Percentiles rank a stretch among this genome's conserved stretches.
phyloP scores from a whole-genome alignment of 2,329 filamentous ascomycete species.

The Penicillium sp. region DNA sequence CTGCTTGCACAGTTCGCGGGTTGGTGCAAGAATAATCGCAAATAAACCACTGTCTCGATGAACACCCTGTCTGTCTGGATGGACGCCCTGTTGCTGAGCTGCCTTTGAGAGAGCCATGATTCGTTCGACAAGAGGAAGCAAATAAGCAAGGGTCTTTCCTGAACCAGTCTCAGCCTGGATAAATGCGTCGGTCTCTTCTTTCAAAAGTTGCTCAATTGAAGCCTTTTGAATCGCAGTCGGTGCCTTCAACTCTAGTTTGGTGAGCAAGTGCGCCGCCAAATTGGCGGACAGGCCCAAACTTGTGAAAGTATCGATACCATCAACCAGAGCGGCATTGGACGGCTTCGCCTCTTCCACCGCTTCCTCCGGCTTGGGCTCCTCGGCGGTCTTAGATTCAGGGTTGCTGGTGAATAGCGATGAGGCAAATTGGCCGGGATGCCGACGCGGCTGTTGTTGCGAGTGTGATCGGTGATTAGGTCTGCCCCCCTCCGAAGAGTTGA shows the following conservation, averaged over 20 bases:
- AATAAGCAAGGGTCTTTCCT: constrained; percentile 94
- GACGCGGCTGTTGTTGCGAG: constrained; percentile 35
- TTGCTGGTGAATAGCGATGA: constrained; percentile 94
- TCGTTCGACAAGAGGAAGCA: constrained; percentile 86
- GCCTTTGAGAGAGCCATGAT: constrained; percentile 71
- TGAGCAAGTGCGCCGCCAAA: constrained; percentile 77
- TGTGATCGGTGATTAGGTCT: constrained; percentile 13
- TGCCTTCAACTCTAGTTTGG: constrained; percentile 83
- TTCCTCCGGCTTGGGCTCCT: constrained; percentile 35
- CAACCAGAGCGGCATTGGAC: constrained; percentile 85
- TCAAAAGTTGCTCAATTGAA: constrained; percentile 76
- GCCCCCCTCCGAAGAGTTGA: constrained; percentile 15
- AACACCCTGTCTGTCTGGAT: constrained; percentile 69
- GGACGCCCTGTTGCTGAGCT: constrained; percentile 53
- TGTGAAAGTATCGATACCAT: constrained; percentile 82
- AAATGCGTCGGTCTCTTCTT: constrained; percentile 84
- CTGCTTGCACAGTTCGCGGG: constrained; percentile 90
- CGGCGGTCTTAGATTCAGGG: constrained; percentile 66
- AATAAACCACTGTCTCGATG: constrained; percentile 87
- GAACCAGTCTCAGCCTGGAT: constrained; percentile 97
- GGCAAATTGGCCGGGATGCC: constrained; percentile 65
- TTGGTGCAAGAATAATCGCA: constrained; percentile 90
- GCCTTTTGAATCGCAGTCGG: constrained; percentile 95
- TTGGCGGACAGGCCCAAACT: constrained; percentile 78
- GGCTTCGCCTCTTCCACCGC: constrained; percentile 58